phyloP scores from a whole-genome alignment of 1,139 yeast genomes.

The Hemisphaericaspora xylofermentans region DNA sequence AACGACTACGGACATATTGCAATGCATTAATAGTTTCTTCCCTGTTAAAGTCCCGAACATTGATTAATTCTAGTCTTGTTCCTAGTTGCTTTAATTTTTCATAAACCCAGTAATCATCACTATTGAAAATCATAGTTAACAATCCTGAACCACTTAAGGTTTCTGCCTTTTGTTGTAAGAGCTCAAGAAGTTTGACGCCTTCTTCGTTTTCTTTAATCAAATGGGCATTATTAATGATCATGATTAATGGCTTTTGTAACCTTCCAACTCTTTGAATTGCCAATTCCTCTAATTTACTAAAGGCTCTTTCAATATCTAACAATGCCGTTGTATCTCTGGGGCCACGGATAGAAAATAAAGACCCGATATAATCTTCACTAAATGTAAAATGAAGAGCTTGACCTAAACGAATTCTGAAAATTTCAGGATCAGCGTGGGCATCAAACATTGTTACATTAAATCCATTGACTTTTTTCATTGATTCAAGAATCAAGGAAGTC shows the following conservation, averaged over 20 bases:
- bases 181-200: slow-evolving; percentile 68
- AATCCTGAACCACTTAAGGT: slow-evolving; percentile 72
- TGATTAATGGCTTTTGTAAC: slow-evolving; percentile 54
- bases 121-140: slow-evolving; percentile 72
- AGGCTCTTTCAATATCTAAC: slow-evolving; percentile 80
- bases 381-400: slow-evolving; percentile 71
- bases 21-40: slow-evolving; percentile 58
- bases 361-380: slow-evolving; percentile 81
- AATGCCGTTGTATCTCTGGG: slow-evolving; percentile 85
- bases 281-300: slow-evolving; percentile 70
- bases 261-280: slow-evolving; percentile 51
- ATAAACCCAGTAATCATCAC: slow-evolving; percentile 87
- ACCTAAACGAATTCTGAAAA: slow-evolving; percentile 74
- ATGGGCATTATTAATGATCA: slow-evolving; percentile 75
- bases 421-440: slow-evolving; percentile 86
- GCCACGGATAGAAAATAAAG: slow-evolving; percentile 77
- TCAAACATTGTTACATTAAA: slow-evolving; percentile 70
- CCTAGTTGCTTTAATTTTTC: slow-evolving; percentile 73
- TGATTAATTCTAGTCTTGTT: slow-evolving; percentile 70
- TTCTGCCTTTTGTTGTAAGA: slow-evolving; percentile 83
- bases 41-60: slow-evolving; percentile 65
- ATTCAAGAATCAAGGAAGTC: slow-evolving; percentile 68
- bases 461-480: slow-evolving; percentile 66
- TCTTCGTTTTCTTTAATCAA: slow-evolving; percentile 71
- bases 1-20: slow-evolving; percentile 49